phyloP scores from a whole-genome alignment of 306 rosid genomes.

The Sophora flavescens region DNA sequence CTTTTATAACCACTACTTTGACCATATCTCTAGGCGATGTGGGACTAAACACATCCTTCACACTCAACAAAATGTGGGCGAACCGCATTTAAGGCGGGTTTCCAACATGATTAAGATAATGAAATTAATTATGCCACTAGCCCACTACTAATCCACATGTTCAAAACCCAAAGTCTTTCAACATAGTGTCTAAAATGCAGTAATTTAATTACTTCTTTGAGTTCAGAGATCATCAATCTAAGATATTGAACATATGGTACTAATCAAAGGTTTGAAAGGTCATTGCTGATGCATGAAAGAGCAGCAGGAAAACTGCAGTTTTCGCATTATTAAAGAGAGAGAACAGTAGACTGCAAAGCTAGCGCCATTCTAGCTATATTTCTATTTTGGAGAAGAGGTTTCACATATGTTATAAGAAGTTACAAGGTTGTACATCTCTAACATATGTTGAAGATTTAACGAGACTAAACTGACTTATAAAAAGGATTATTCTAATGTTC shows the following conservation, averaged over 20 bases:
- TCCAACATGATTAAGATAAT: not conserved
- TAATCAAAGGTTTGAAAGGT: not conserved
- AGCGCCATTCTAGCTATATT: not conserved
- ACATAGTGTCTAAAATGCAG: not conserved
- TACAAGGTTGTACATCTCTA: constrained; percentile 29
- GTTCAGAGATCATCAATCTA: not conserved
- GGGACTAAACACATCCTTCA: no score
- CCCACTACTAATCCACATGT: not conserved
- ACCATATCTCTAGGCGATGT: no score
- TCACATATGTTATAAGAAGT: constrained; percentile 33
- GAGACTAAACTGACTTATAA: not conserved
- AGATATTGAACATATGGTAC: not conserved
- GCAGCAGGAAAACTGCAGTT: not conserved
- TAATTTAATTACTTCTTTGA: not conserved
- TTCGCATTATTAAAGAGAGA: not conserved
- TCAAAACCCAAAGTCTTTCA: not conserved
- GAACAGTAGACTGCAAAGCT: constrained; percentile 6
- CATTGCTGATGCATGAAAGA: constrained; percentile 21
- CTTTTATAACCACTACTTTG: no score
- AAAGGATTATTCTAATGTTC: constrained; percentile 39
- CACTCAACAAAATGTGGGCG: no score
- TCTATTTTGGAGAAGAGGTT: constrained; percentile 23
- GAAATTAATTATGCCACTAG: not conserved
- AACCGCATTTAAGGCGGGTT: no score
- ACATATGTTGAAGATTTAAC: constrained; percentile 24